Percentiles rank a stretch among this genome's conserved stretches.
Conservation (phyloP, 2,329 filamentous ascomycete genomes). For the Cordyceps cicadae region DNA sequence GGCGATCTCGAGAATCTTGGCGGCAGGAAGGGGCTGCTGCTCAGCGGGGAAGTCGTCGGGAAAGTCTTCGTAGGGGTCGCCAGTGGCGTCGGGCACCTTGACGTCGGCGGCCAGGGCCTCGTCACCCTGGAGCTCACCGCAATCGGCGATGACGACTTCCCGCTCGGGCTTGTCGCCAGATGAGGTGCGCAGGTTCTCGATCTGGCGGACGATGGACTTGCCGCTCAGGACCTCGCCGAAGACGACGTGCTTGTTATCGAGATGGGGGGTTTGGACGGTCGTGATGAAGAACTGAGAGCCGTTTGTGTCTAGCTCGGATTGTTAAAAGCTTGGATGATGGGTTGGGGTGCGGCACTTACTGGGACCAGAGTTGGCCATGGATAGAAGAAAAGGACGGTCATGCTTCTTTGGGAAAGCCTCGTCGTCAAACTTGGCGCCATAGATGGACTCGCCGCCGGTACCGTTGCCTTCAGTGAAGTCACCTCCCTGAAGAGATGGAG, state of each 20-base stretch:
- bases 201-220: constrained; percentile 81
- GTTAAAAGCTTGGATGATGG: background rate
- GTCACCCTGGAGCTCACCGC: constrained; percentile 71
- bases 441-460: constrained; percentile 94
- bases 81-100: constrained; percentile 68
- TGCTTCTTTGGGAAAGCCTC: constrained; percentile 93
- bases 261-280: constrained; percentile 86
- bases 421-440: constrained; percentile 93
- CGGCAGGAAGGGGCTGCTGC: constrained; percentile 54
- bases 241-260: constrained; percentile 94
- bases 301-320: constrained; percentile 59
- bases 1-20: constrained; percentile 68
- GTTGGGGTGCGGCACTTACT: constrained; percentile 40
- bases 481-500: constrained; percentile 58
- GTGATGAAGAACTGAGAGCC: constrained; percentile 98
- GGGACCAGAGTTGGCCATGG: constrained; percentile 96
- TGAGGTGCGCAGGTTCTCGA: constrained; percentile 75
- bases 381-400: constrained; percentile 84
- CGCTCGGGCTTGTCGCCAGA: constrained; percentile 67
- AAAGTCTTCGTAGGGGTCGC: constrained; percentile 91
- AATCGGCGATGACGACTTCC: constrained; percentile 70
- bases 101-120: constrained; percentile 59
- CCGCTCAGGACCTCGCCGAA: constrained; percentile 91
- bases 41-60: constrained; percentile 67
- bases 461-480: constrained; percentile 94